Base-by-base conservation (phyloP, 495 filamentous ascomycete genomes). In the Talaromyces liani region DNA sequence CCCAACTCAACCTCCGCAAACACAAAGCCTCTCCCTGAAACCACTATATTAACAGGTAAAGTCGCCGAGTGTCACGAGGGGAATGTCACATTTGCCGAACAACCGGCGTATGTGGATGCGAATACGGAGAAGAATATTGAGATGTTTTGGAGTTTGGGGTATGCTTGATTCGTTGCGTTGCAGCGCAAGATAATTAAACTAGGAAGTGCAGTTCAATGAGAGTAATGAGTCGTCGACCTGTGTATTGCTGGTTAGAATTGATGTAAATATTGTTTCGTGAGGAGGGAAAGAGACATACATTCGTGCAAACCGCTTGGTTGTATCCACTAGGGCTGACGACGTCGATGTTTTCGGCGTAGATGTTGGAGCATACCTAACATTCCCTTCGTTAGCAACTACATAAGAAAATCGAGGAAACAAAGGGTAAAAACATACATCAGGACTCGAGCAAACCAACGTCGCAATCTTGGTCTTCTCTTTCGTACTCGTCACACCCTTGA, bases 401-500 rank as follows among this genome's bases (percentile, higher is more conserved):
- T 24, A 1, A 24, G 2, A 24, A 24, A 1, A 2, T 24, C 2
- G 22, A 24, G 22, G 2, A 2, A 24, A n/a, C n/a, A n/a, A n/a
- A n/a, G n/a, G n/a, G n/a, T n/a, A n/a, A n/a, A n/a, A 24, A 24
- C 74, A 67, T 61, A 80, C 80, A 54, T 68, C 69, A 2, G 75
- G 72, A 65, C 82, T 85, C 29, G 79, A 82, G 66, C 85, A 88
- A 4, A 85, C 83, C 62, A 87, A 75, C 12, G 76, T 81, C 16
- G 80, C 84, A 31, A 82, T 79, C 47, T 79, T 67, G 0, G 84
- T 82, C 25, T 81, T 70, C 61, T 79, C 74, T 59, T 77, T 80
- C 5, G 69, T 77, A 25, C 80, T 85, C 1, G 84, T 87, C 39
- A 71, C 78, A 4, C 85, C 85, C 16, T 78, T 75, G 64, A 86